Evolutionary conservation across 176 grass and related monocot species (phyloP).

Genomic region (Musa itinerans): DNA sequence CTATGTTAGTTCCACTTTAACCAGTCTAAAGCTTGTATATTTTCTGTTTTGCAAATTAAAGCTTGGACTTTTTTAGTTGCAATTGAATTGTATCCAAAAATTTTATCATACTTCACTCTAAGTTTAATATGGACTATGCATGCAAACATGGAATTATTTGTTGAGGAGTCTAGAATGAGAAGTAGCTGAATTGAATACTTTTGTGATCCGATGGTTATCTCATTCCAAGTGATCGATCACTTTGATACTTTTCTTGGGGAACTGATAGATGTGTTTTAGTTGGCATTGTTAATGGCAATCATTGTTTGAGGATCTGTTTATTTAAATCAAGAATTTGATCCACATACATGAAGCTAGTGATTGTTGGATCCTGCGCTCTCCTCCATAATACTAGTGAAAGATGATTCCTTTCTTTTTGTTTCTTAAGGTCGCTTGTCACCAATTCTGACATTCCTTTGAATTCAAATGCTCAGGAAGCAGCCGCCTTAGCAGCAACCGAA

Average conservation of each 20-base stretch:
- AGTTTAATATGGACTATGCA: not conserved
- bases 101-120: no score
- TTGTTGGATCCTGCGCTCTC: no score
- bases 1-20: not conserved
- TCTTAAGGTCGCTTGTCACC: no score
- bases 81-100: no score
- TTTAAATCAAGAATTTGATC: not conserved
- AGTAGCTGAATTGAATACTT: no score
- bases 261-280: no score
- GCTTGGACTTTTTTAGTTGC: no score
- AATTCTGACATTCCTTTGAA: not conserved
- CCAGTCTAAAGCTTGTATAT: not conserved
- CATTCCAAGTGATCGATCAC: not conserved
- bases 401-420: not conserved
- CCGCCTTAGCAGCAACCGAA: constrained; percentile 65
- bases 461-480: constrained; percentile 45
- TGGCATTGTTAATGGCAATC: not conserved
- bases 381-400: no score
- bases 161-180: no score
- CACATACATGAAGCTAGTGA: not conserved
- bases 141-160: not conserved
- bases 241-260: no score
- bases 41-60: no score
- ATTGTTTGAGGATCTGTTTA: not conserved
- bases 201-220: no score